Evolutionary conservation across 306 rosid genomes (phyloP), one percentile per base, ranked within the genome.

Genomic region (Corylus heterophylla): DNA sequence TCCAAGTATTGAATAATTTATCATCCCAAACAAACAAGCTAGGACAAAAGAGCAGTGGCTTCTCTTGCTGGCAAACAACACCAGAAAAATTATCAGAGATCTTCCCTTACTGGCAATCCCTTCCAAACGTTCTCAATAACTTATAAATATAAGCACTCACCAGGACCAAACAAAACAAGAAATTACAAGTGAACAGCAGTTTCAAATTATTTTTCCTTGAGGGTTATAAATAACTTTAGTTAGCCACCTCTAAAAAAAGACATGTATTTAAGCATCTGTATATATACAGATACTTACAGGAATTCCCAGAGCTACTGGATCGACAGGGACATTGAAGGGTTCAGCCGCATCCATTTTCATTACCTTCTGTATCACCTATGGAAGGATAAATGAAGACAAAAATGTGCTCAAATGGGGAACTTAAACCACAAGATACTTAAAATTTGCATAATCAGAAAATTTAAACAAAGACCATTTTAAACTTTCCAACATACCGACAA

Each of bases 261-360:
- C 76, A 78, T 5, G 22, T 35, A 56, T 22, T 12, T 69, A 56
- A 42, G 66, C 78, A 51, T 12, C 68, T 51, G 50, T 35, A 29
- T 74, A 42, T 37, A 39, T 35, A 42, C 42, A 54, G 49, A 74
- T 72, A 85, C 97, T 94, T 81, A 94, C 98, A 56, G 98, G 98
- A 82, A 95, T 92, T 83, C 98, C 98, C 22, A 91, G 81, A 80
- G 98, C 98, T 76, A 87, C 89, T 6, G 98, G 98, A 87, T 95
- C 90, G 73, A 95, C 98, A 72, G 98, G 98, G 76, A 88, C 94
- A 89, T 95, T 95, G 79, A 95, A 90, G 73, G 98, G 98, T 51
- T 95, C 98, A 18, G 98, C 94, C 37, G 98, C 96, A 77, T 91
- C 98, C 98, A 95, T 95, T 83, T 91, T 92, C 98, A 92, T 95